Evolutionary conservation across 306 rosid genomes (phyloP).

Genomic region (Lathyrus sativus): DNA sequence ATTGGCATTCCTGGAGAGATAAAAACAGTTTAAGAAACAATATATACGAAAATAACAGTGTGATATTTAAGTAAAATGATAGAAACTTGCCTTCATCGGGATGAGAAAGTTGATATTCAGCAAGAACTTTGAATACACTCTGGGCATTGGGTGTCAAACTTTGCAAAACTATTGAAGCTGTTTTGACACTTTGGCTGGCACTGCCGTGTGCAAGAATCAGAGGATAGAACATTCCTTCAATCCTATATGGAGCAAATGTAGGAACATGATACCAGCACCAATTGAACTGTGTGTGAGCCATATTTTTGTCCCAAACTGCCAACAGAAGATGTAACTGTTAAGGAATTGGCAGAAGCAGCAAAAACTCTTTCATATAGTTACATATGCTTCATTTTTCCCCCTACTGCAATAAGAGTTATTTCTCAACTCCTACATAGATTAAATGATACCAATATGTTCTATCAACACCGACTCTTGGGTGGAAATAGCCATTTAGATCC

Average conservation of each 20-base stretch:
- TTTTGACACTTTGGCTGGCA: constrained; percentile 75
- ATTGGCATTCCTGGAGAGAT: constrained; percentile 72
- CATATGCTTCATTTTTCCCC: constrained; percentile 12
- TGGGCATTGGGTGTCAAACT: constrained; percentile 97
- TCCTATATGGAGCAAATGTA: constrained; percentile 78
- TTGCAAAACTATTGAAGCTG: constrained; percentile 80
- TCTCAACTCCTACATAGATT: not conserved
- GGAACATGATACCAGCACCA: constrained; percentile 98
- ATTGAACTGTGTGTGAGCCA: constrained; percentile 85
- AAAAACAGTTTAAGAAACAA: constrained; percentile 1
- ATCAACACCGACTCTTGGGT: constrained; percentile 1
- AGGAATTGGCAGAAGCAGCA: constrained; percentile 18
- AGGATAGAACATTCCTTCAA: constrained; percentile 85
- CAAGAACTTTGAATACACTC: constrained; percentile 85
- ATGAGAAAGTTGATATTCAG: constrained; percentile 76
- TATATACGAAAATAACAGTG: constrained; percentile 16
- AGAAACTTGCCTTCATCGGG: constrained; percentile 72
- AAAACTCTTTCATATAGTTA: constrained; percentile 7
- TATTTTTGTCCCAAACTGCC: constrained; percentile 97
- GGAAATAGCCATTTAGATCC: constrained; percentile 8
- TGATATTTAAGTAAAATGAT: constrained; percentile 20
- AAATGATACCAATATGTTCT: not conserved
- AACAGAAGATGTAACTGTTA: constrained; percentile 33
- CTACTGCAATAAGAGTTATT: not conserved
- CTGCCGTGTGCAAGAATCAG: constrained; percentile 74